These are phyloP conservation scores for Didymella pomorum DNA, from an alignment of 2,329 filamentous ascomycete genomes.

Conservation along the genomic window DNA sequence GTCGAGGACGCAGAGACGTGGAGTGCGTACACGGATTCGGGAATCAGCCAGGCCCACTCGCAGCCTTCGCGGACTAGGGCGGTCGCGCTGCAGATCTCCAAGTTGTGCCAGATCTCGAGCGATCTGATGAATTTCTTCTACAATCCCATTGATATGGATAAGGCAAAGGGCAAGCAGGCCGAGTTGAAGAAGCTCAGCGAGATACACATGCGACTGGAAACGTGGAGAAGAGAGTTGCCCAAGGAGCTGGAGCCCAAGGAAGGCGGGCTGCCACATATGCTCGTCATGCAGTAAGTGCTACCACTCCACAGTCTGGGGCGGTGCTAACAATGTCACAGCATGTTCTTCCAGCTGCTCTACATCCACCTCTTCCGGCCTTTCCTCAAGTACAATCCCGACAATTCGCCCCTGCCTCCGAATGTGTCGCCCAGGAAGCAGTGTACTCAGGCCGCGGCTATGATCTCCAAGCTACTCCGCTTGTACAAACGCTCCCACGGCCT, in stretches of 20 bases:
- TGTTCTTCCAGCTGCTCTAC: slow-evolving; percentile 96
- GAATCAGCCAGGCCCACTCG: slow-evolving; percentile 73
- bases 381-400: slow-evolving; percentile 82
- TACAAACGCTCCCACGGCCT: slow-evolving; percentile 94
- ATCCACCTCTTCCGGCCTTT: slow-evolving; percentile 97
- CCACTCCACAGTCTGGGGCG: not conserved
- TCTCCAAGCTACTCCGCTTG: slow-evolving; percentile 91
- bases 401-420: slow-evolving; percentile 83
- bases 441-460: slow-evolving; percentile 85
- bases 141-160: slow-evolving; percentile 73
- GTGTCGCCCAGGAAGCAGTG: slow-evolving; percentile 91
- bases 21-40: slow-evolving; percentile 87
- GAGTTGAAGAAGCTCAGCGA: slow-evolving; percentile 94
- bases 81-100: slow-evolving; percentile 74
- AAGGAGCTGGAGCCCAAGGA: slow-evolving; percentile 89
- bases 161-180: slow-evolving; percentile 73
- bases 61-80: slow-evolving; percentile 87
- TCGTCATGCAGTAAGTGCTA: slow-evolving; percentile 81
- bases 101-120: slow-evolving; percentile 90
- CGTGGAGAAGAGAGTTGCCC: slow-evolving; percentile 85
- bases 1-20: slow-evolving; percentile 85
- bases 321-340: slow-evolving; percentile 63
- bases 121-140: slow-evolving; percentile 92
- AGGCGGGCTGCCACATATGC: slow-evolving; percentile 83
- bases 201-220: slow-evolving; percentile 86